Evolutionary conservation across 805 yeast species (phyloP), one percentile per base, ranked within the genome.

Genomic region (Saccharomycopsis fodiens): DNA sequence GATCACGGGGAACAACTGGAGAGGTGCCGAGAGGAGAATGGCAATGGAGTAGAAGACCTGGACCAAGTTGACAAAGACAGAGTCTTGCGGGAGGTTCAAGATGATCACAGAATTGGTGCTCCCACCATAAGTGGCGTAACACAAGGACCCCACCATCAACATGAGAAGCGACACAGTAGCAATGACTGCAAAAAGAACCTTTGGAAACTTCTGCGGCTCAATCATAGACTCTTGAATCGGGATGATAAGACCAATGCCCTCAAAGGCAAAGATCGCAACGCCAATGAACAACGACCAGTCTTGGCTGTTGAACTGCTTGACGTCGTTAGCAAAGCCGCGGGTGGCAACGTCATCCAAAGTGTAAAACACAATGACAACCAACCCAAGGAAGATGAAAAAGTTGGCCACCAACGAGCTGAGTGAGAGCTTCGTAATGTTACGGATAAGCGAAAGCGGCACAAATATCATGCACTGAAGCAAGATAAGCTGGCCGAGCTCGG

Each of bases 201-300:
- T 59, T 15, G 91, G 88, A 57, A 82, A 85, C 51, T 82, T 73
- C 50, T 78, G 78, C 1, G 93, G 93, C 53, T 81, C 64, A 41
- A 69, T 73, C 93, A 85, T 85, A 1, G 93, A 81, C 54, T 84
- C 85, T 56, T 84, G 87, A 44, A 85, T 81, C 0, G 94, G 94
- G 20, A 85, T 80, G 41, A 85, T 81, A 39, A 85, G 66, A 0
- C 94, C 93, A 47, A 85, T 83, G 1, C 94, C 94, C 64, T 85
- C 94, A 58, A 83, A 85, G n/a, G 93, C 87, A 66, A 85, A 85
- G 25, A 85, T 84, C 2, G 91, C 89, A 4, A 85, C 85, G 6
- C 94, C 94, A 42, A 84, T 78, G 57, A 84, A 84, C 40, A 85
- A 62, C 0, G 91, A 76, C 70, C 85, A 84, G 42, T 70, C 70